phyloP scores from a whole-genome alignment of 2,329 filamentous ascomycete species.

The Paraconiothyrium sp. region DNA sequence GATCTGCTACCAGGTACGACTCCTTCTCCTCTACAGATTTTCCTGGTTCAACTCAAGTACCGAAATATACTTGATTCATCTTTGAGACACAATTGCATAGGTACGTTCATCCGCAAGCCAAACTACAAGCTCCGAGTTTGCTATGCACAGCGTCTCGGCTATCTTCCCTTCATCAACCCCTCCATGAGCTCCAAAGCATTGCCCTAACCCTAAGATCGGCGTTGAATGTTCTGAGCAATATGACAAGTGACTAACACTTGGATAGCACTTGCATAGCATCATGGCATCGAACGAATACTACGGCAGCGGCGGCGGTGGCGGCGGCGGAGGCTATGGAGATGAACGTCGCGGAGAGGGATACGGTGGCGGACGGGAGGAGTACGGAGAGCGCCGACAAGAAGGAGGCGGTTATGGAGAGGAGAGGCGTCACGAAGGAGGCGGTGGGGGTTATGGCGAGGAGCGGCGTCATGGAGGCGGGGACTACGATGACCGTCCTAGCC shows the following conservation, averaged over 20 bases:
- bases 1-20: conserved; percentile 12
- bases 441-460: conserved; percentile 5
- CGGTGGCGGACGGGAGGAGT: conserved; percentile 20
- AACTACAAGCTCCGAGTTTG: not conserved
- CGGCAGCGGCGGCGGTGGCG: conserved; percentile 25
- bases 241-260: too few species aligned
- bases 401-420: conserved; percentile 14
- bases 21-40: not conserved
- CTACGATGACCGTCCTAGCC: conserved; percentile 15
- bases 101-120: not conserved
- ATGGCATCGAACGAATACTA: conserved; percentile 32
- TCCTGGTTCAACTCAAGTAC: not conserved
- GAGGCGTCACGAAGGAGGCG: conserved; percentile 5
- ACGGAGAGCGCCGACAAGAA: conserved; percentile 14
- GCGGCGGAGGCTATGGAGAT: conserved; percentile 25
- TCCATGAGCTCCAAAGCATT: too few species aligned
- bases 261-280: not conserved
- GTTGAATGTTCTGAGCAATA: too few species aligned
- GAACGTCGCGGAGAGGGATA: conserved; percentile 25
- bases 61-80: not conserved
- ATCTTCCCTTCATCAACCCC: too few species aligned
- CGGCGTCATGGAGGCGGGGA: conserved; percentile 4
- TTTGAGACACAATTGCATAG: not conserved
- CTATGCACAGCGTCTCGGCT: not conserved
- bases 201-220: too few species aligned